Evolutionary conservation across 1,139 yeast genomes (phyloP).

Genomic region (Pneumocystis canis): DNA sequence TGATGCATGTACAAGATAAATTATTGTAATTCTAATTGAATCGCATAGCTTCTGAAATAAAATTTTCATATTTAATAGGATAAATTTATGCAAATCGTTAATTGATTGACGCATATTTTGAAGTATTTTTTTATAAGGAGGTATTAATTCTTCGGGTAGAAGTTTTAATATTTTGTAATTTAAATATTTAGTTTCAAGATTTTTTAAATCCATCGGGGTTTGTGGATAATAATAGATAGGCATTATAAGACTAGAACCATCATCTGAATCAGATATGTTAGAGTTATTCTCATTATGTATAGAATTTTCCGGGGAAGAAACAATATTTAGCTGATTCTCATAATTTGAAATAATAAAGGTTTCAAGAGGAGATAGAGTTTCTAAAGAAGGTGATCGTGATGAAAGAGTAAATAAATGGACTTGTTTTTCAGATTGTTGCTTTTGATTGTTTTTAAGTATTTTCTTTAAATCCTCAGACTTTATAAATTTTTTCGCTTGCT

Average conservation of each 20-base stretch:
- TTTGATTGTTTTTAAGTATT: not conserved
- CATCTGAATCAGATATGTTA: not conserved
- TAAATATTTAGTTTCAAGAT: not conserved
- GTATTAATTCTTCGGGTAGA: not conserved
- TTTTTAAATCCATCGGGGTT: not conserved
- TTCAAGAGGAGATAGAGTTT: not conserved
- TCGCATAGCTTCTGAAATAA: not conserved
- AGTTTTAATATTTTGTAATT: not conserved
- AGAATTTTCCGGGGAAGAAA: not conserved
- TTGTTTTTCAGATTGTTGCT: not conserved
- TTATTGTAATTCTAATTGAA: not conserved
- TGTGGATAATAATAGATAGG: not conserved
- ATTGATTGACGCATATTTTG: conserved; percentile 1
- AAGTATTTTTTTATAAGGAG: not conserved
- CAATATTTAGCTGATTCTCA: not conserved
- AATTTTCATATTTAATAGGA: not conserved
- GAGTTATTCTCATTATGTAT: not conserved
- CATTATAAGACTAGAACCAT: not conserved
- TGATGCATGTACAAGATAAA: conserved; percentile 1
- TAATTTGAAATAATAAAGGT: not conserved
- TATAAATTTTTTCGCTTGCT: not conserved
- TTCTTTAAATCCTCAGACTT: not conserved
- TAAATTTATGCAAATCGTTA: not conserved
- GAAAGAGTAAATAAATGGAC: not conserved
- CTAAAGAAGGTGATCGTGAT: not conserved